Evolutionary conservation across 2,329 filamentous ascomycete genomes (phyloP), one percentile per base, ranked within the genome.

Genomic region (Fusarium equiseti): DNA sequence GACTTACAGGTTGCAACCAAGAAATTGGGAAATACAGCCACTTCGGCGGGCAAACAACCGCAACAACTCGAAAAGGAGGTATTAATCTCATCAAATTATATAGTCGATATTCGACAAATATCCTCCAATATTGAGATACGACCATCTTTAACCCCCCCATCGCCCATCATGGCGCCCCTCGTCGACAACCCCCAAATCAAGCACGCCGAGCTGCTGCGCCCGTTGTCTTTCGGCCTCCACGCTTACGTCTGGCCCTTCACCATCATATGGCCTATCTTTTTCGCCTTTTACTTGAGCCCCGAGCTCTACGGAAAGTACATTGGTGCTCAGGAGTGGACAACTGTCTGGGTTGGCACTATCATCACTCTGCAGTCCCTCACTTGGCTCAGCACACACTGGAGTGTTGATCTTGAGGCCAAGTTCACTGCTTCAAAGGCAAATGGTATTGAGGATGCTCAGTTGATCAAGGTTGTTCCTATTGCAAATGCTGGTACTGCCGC

Each of bases 381-480:
- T 74, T 99, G 96, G 95, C 87, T 99, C 68, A 95, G 92, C 84
- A 99, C 96, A 49, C 94, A 98, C 83, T 99, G 96, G 96, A 98
- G 93, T 78, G 94, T 99, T 79, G 91, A 95, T 78, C 84, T 98
- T 70, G 89, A 90, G 77, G 92, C 91, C 24, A 82, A 90, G 66
- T 97, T 98, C 81, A 98, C 92, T 15, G 89, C 95, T 2, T 91
- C 86, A 59, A 88, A 87, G 72, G 92, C 91, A 59, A 87, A 86
- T 65, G 88, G 87, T 51, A 84, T 98, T 38, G 85, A 91, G 56
- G 89, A 91, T 74, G 95, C 96, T 18, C 83, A 90, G 76, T 85
- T 97, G 75, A 97, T 99, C 86, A 98, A 98, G 84, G 91, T 99
- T 72, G 89, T 97, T 43, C 96, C 96, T 38, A 83, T 93, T 55